These are phyloP conservation scores for Aspergillus steynii DNA, from an alignment of 495 filamentous ascomycete species.

Conservation along the genomic window DNA sequence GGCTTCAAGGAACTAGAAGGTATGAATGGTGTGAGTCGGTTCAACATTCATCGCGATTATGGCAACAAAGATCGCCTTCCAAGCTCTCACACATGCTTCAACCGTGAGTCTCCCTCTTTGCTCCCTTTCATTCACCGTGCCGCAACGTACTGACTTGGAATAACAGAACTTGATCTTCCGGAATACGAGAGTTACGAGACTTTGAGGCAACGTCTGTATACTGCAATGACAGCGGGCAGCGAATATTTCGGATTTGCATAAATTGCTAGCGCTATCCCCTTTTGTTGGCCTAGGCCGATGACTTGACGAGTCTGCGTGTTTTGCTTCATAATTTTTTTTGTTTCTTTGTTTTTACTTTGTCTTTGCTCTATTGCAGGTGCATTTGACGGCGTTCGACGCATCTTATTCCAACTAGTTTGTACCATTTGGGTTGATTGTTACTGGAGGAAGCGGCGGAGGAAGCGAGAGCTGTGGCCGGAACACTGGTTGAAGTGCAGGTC, in stretches of 20 bases:
- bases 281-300: conserved; percentile 8
- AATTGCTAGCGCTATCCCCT: conserved; percentile 19
- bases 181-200: conserved; percentile 97
- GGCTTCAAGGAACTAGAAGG: conserved; percentile 99
- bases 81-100: conserved; percentile 98
- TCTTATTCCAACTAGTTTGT: conserved; percentile 17
- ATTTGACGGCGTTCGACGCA: conserved; percentile 49
- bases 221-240: conserved; percentile 91
- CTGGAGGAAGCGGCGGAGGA: conserved; percentile 16
- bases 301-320: neutral
- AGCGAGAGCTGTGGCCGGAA: conserved; percentile 11
- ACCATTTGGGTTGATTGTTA: conserved; percentile 22
- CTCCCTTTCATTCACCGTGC: neutral
- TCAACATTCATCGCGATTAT: conserved; percentile 99
- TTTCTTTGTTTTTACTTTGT: conserved; percentile 11
- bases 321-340: conserved; percentile 3
- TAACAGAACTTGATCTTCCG: conserved; percentile 91
- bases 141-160: conserved; percentile 31
- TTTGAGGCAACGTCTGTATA: conserved; percentile 83
- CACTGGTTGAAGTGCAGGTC: conserved; percentile 49
- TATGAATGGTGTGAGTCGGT: conserved; percentile 97
- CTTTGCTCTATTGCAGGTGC: conserved; percentile 35
- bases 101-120: conserved; percentile 69
- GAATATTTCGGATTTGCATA: conserved; percentile 99
- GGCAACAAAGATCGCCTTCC: conserved; percentile 96